phyloP scores from a whole-genome alignment of 495 filamentous ascomycete species.

The Aeminium ludgeri region DNA sequence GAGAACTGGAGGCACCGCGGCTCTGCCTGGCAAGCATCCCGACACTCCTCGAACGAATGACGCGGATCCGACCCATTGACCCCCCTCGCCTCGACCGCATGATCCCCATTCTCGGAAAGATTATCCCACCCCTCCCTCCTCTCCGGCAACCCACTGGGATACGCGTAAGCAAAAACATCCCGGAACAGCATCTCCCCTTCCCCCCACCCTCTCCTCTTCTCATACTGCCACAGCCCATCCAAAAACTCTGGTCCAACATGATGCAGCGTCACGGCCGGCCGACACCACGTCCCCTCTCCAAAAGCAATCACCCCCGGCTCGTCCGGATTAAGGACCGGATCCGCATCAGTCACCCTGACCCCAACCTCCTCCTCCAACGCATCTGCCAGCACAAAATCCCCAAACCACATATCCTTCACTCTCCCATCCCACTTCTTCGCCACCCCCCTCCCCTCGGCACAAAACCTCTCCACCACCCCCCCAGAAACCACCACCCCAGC shows the following conservation, averaged over 20 bases:
- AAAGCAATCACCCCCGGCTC: slow-evolving; percentile 9
- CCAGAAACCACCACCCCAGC: slow-evolving; percentile 36
- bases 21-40: slow-evolving; percentile 5
- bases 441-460: not conserved
- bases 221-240: slow-evolving; percentile 6
- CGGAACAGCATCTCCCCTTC: slow-evolving; percentile 3
- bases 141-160: slow-evolving; percentile 1
- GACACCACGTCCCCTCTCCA: slow-evolving; percentile 11
- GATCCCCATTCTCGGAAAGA: slow-evolving; percentile 1
- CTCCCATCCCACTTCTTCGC: not conserved
- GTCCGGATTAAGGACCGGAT: slow-evolving; percentile 12
- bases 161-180: slow-evolving; percentile 1
- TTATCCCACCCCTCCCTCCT: slow-evolving; percentile 6
- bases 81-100: not conserved
- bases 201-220: slow-evolving; percentile 1
- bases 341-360: slow-evolving; percentile 2
- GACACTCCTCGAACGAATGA: slow-evolving; percentile 3
- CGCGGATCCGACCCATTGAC: slow-evolving; percentile 1
- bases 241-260: slow-evolving; percentile 2
- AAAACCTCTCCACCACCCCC: slow-evolving; percentile 27
- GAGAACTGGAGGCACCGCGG: slow-evolving; percentile 7
- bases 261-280: slow-evolving; percentile 14
- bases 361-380: slow-evolving; percentile 9
- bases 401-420: slow-evolving; percentile 5
- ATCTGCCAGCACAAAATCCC: slow-evolving; percentile 11